Base-by-base conservation (phyloP, 169 alveolate genomes). In the Plasmodium gonderi region DNA sequence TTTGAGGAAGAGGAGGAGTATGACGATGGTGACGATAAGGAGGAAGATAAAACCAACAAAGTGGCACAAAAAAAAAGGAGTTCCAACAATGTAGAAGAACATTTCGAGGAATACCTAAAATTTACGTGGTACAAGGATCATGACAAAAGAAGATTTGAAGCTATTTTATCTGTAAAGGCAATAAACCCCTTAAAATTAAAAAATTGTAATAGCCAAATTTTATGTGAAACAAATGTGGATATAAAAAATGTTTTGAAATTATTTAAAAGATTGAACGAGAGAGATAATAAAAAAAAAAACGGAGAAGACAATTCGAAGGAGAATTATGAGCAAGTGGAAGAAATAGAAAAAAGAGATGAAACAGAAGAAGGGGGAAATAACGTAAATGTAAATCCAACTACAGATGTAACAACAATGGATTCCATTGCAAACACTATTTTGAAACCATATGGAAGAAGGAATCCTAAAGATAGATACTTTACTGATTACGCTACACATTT, bases 71-170 rank as follows among this genome's bases (percentile, higher is more conserved):
- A 45, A 5, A n/a, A 17, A 26, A n/a, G 29, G 3, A 44, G 51
- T 11, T 31, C 17, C 23, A 5, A n/a, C 20, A 44, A 67, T 17
- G 20, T 26, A 3, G 38, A 12, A 72, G 80, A 80, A 33, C 36
- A n/a, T 3, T 33, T 45, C 33, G 23, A 36, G 75, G 92, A 87
- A 40, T 38, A 51, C 38, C 51, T 87, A 54, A 87, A 74, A 54
- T 87, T 87, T 36, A 60, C 85, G 0, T 87, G 93, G 85, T 75
- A 87, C 33, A 87, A 54, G n/a, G 31, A 74, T 7, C 40, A 75
- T n/a, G 29, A 75, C 14, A 76, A 87, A 44, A 42, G 31, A 20
- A 0, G 44, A 17, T 20, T 33, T 14, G 78, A 76, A 38, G 67
- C 20, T n/a, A 26, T 90, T 38, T n/a, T 90, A 47, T 12, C 72